A percentile compares a stretch with the other conserved stretches of the same genome.
These are phyloP conservation scores for Crithidia acanthocephali DNA, from an alignment of 208 protist species.

Conservation along the genomic window DNA sequence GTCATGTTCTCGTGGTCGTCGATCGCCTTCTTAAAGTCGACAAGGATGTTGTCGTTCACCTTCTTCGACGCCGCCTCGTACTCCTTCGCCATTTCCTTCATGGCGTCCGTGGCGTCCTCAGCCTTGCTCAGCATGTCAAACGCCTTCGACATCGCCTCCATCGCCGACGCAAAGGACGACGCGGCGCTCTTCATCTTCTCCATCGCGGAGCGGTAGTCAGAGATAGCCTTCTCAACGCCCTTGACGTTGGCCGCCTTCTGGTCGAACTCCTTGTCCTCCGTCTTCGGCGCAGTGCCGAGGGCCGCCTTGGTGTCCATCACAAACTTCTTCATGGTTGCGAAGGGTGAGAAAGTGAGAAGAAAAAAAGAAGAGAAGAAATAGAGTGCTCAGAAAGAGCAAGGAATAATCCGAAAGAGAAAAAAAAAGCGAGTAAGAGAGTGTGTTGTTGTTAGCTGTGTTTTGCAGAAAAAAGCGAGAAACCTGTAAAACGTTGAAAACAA, in stretches of 20 bases:
- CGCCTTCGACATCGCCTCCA: conserved; percentile 41
- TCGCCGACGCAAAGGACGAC: conserved; percentile 25
- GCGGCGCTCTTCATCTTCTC: conserved; percentile 34
- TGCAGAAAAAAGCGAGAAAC: conserved; percentile 1
- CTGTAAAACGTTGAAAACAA: background rate
- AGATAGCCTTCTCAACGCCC: conserved; percentile 24
- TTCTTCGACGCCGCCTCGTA: conserved; percentile 25
- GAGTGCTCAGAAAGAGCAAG: background rate
- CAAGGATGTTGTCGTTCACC: conserved; percentile 23
- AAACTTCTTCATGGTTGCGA: conserved; percentile 53
- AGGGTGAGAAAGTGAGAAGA: background rate
- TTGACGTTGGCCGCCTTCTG: conserved; percentile 33
- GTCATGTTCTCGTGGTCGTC: conserved; percentile 32
- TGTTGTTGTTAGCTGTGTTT: background rate
- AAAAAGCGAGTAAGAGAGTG: background rate
- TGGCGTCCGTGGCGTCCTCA: conserved; percentile 14
- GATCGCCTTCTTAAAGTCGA: conserved; percentile 41
- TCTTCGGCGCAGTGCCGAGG: conserved; percentile 47
- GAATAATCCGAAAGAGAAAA: background rate
- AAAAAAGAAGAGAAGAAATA: background rate
- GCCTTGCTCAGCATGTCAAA: conserved; percentile 37
- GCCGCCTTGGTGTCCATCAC: conserved; percentile 44
- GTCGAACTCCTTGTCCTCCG: conserved; percentile 52
- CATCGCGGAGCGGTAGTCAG: conserved; percentile 38
- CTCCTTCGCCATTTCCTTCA: conserved; percentile 20